phyloP scores from a whole-genome alignment of 768 basidiomycete genomes.

The Lentinus tigrinus region DNA sequence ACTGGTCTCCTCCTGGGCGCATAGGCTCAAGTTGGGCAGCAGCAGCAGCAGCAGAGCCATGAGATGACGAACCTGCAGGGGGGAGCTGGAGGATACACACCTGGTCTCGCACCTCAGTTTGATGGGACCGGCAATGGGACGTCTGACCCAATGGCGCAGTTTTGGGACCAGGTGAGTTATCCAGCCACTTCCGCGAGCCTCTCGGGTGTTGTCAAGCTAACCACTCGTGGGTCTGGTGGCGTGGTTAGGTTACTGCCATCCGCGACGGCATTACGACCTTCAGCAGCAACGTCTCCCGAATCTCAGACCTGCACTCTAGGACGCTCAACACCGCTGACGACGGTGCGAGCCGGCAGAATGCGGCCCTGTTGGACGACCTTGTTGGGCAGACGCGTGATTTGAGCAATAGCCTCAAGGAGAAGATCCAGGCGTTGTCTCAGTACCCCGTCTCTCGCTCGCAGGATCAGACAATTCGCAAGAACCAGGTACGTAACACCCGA shows the following conservation, averaged over 20 bases:
- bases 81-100: slow-evolving; percentile 14
- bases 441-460: slow-evolving; percentile 62
- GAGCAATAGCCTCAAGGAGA: slow-evolving; percentile 65
- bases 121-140: slow-evolving; percentile 22
- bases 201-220: neutral
- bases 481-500: slow-evolving; percentile 52
- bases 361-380: slow-evolving; percentile 63
- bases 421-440: slow-evolving; percentile 69
- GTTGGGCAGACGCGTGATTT: slow-evolving; percentile 71
- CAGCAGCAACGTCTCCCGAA: slow-evolving; percentile 65
- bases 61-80: slow-evolving; percentile 30
- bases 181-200: neutral
- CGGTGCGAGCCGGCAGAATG: slow-evolving; percentile 55
- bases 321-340: slow-evolving; percentile 79
- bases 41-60: slow-evolving; percentile 21
- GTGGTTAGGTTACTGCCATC: slow-evolving; percentile 63
- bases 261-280: slow-evolving; percentile 70
- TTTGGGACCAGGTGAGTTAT: slow-evolving; percentile 32
- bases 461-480: slow-evolving; percentile 72
- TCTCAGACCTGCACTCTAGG: slow-evolving; percentile 72
- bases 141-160: slow-evolving; percentile 28
- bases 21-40: slow-evolving; percentile 31
- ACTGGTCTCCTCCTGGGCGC: neutral
- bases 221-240: neutral
- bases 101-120: slow-evolving; percentile 15